Base-by-base conservation (phyloP, 495 filamentous ascomycete genomes). In the Darksidea phi region DNA sequence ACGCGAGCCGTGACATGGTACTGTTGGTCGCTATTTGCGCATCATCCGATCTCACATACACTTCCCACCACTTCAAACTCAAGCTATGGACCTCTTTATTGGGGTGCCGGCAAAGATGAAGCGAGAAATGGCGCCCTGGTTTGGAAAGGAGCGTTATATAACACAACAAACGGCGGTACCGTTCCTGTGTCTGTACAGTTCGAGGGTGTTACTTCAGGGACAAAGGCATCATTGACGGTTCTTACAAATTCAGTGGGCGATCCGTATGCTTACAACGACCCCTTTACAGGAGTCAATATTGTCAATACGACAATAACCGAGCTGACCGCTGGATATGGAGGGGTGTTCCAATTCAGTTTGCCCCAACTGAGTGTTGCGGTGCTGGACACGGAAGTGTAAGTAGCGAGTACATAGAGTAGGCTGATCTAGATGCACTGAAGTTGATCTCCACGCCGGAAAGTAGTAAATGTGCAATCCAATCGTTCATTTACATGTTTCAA, bases 71-170 rank as follows among this genome's bases (percentile, higher is more conserved):
- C 77, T 21, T 72, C 74, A 13, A 32, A 32, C 28, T 71, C 70
- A 0, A 64, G 72, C 3, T 76, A 84, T 69, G 76, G 77, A 6
- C 85, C 85, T 0, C 65, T 82, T 0, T 89, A 82, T 71, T 87
- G 80, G 69, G 84, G 83, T 2, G 83, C 83, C 6, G 75, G 79
- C 10, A 72, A 68, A 17, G 73, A 67, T 20, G 67, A 72, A 1
- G 66, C 65, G 3, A 69, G 70, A 4, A 70, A 72, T 32, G 28
- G 28, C 15, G 71, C 72, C 17, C 72, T 78, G 58, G 74, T 81
- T 51, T 80, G 86, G 72, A 89, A 89, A 66, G 77, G 77, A 11
- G 85, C 84, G 28, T 80, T 86, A 0, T 89, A 88, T 73, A 88
- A 89, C 73, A 76, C 77, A 53, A 83, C 85, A 3, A 73, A 61